A percentile compares a stretch with the other conserved stretches of the same genome.
These are phyloP conservation scores for Adansonia gregorii DNA, from an alignment of 441 rosid genomes.

Conservation along the genomic window DNA sequence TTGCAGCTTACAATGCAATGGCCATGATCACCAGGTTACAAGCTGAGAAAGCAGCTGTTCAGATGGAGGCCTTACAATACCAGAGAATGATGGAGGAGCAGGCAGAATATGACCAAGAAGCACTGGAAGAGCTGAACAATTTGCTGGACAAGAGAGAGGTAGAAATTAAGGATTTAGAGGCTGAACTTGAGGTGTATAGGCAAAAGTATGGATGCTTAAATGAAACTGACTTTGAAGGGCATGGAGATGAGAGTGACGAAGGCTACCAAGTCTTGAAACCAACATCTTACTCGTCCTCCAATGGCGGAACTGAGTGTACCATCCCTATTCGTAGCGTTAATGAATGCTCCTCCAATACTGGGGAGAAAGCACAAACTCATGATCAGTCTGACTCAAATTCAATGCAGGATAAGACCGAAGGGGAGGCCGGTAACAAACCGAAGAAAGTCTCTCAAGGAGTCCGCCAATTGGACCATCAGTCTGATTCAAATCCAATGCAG, in stretches of 20 bases:
- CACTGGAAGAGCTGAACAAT: conserved; percentile 61
- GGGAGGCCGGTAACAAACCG: conserved; percentile 24
- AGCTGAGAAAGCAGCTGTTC: conserved; percentile 95
- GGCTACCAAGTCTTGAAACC: conserved; percentile 40
- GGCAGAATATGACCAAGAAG: conserved; percentile 90
- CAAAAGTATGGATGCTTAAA: conserved; percentile 54
- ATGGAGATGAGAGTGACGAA: conserved; percentile 37
- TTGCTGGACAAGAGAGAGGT: conserved; percentile 69
- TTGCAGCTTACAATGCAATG: conserved; percentile 96
- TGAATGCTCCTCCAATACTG: conserved; percentile 31
- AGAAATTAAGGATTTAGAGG: conserved; percentile 62
- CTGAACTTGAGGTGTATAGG: conserved; percentile 66
- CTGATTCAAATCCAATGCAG: conserved; percentile 14
- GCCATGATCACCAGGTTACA: conserved; percentile 94
- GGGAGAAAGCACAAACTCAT: conserved; percentile 26
- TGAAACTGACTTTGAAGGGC: conserved; percentile 42
- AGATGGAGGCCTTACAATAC: conserved; percentile 98
- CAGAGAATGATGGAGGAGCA: conserved; percentile 99
- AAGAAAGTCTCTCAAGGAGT: conserved; percentile 12
- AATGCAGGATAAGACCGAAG: conserved; percentile 24
- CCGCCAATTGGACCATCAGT: neutral
- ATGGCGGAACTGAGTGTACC: conserved; percentile 33
- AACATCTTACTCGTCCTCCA: conserved; percentile 34
- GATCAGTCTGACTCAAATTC: conserved; percentile 24
- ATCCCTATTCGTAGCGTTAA: conserved; percentile 31